Evolutionary conservation across 176 grass and related monocot genomes (phyloP), one percentile per base, ranked within the genome.

Genomic region (Zea mays): DNA sequence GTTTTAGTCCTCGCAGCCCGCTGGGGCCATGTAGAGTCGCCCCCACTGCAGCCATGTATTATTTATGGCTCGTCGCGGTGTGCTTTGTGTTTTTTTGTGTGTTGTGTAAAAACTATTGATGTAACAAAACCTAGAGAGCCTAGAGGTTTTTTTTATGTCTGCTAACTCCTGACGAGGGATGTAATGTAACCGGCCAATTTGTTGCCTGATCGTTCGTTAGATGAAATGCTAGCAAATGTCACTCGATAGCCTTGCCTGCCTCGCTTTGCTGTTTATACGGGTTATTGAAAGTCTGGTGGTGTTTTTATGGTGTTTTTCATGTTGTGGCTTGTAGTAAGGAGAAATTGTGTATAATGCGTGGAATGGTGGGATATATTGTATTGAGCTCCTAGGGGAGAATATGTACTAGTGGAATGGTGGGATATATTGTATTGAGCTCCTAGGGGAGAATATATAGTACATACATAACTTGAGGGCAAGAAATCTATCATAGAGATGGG

Each of bases 71-170:
- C 65, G 57, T 85, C 45, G 82, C 85, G 35, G 62, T 74, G 84
- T 81, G 82, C 36, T 73, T 71, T 35, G 35, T 81, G 67, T 27
- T 40, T 27, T 27, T 69, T 51, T 16, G 75, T 79, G 83, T 87
- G 42, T 78, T 73, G 62, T 83, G 74, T 84, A 76, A 84, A 84
- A 84, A 76, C 67, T 75, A 79, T 88, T 75, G 78, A 70, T 91
- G 82, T 91, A 90, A 51, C 66, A 77, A 74, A 87, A 85, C 81
- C 66, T 87, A 90, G 88, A 90, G 85, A 87, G 64, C 85, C 70
- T 90, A 90, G 84, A 80, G 16, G 77, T 91, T 87, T 78, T 81
- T 91, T 87, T 78, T 77, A 77, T 87, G 76, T 84, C 77, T 81
- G 76, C 80, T 90, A 74, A 79, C 83, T 66, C 82, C 52, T 56